A percentile compares a stretch with the other conserved stretches of the same genome.
Evolutionary conservation across 768 basidiomycete genomes (phyloP).

Genomic region (Tubosaeta brunneosetosa): DNA sequence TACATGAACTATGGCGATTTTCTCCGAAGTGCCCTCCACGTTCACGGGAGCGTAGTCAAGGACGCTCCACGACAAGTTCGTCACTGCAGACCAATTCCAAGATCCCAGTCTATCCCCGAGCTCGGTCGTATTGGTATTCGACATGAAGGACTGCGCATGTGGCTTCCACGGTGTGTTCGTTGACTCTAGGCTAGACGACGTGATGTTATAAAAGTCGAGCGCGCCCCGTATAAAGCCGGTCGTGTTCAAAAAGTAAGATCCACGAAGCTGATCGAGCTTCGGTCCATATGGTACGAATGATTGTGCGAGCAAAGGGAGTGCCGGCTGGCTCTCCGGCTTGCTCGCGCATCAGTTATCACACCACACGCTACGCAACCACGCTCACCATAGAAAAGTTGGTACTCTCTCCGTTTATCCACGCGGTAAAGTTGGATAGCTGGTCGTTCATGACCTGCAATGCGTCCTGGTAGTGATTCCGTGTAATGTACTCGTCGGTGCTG

Average conservation of each 20-base stretch:
- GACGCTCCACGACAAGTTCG: constrained; percentile 61
- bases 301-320: constrained; percentile 45
- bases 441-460: constrained; percentile 52
- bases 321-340: constrained; percentile 47
- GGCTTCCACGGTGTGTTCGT: constrained; percentile 43
- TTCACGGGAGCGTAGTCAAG: constrained; percentile 51
- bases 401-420: constrained; percentile 66
- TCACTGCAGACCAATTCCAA: constrained; percentile 70
- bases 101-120: constrained; percentile 43
- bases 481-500: constrained; percentile 61
- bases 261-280: constrained; percentile 39
- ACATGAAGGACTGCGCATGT: constrained; percentile 47
- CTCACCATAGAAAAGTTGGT: constrained; percentile 65
- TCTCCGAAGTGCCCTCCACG: constrained; percentile 36
- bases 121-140: constrained; percentile 46
- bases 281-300: constrained; percentile 43
- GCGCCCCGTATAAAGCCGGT: constrained; percentile 76
- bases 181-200: constrained; percentile 40
- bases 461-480: constrained; percentile 62
- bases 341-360: constrained; percentile 1
- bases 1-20: constrained; percentile 63
- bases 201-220: constrained; percentile 59
- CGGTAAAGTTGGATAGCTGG: constrained; percentile 68
- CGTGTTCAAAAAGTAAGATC: constrained; percentile 69
- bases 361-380: constrained; percentile 1